Percentiles rank a stretch among this genome's conserved stretches.
Evolutionary conservation across 768 basidiomycete genomes (phyloP).

Genomic region (Fistulinella prunicolor): DNA sequence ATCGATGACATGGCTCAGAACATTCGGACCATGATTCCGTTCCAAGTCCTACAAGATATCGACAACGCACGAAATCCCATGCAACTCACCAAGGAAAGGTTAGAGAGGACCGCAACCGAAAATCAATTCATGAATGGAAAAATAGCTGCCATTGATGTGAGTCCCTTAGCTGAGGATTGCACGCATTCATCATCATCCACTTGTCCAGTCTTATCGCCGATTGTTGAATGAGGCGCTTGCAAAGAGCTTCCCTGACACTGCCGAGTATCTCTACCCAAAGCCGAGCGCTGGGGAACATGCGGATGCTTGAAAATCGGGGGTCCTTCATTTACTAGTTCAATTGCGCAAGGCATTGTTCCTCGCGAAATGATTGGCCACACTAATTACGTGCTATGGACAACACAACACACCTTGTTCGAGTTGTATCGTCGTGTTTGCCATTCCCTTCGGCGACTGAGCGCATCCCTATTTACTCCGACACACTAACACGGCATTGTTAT

Average conservation of each 20-base stretch:
- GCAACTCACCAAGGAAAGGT: slow-evolving; percentile 73
- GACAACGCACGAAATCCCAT: slow-evolving; percentile 80
- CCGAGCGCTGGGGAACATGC: slow-evolving; percentile 6
- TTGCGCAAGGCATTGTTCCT: neutral
- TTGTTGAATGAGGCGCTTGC: slow-evolving; percentile 66
- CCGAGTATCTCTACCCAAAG: slow-evolving; percentile 22
- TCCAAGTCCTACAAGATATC: slow-evolving; percentile 74
- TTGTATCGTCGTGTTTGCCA: neutral
- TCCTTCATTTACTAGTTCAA: slow-evolving; percentile 2
- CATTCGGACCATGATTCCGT: slow-evolving; percentile 62
- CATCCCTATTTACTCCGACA: slow-evolving; percentile 1
- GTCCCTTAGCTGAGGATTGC: slow-evolving; percentile 17
- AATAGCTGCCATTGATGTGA: slow-evolving; percentile 71
- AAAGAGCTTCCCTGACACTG: slow-evolving; percentile 65
- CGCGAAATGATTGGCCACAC: neutral
- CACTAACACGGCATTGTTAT: slow-evolving; percentile 11
- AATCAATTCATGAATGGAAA: slow-evolving; percentile 93
- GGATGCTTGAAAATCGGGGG: slow-evolving; percentile 7
- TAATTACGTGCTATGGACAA: slow-evolving; percentile 8
- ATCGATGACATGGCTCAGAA: slow-evolving; percentile 69
- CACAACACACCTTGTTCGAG: neutral
- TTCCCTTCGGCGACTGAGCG: slow-evolving; percentile 3
- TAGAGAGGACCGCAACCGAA: slow-evolving; percentile 83
- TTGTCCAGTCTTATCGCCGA: slow-evolving; percentile 60
- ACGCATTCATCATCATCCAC: slow-evolving; percentile 1